Evolutionary conservation across 2,329 filamentous ascomycete genomes (phyloP), one percentile per base, ranked within the genome.

Genomic region (Diplodia scrobiculata): DNA sequence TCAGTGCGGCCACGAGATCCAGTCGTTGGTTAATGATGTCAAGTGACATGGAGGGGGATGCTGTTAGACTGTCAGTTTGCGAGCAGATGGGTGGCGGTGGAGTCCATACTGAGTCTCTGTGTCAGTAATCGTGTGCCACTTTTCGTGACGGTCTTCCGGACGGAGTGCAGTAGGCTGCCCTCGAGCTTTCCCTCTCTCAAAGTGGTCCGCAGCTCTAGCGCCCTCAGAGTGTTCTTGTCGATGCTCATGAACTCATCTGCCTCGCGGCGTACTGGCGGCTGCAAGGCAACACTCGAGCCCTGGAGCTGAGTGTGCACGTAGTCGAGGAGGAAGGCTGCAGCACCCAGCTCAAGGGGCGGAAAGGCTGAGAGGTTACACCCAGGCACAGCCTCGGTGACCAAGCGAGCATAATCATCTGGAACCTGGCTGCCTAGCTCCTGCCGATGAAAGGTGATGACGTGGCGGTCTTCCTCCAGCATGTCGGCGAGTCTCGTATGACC

Each of bases 91-190:
- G 48, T 9, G 1, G 1, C 29, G 47, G 19, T 32, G n/a, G 25
- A 3, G 2, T 1, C 74, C 80, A 72, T 79, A 85, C 90, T 88
- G n/a, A 99, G 80, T 83, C 95, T 92, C 70, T 92, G 89, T 68
- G 89, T 89, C 6, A 99, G 83, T 58, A 98, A 82, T 48, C 95
- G 86, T 25, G 92, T 89, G 64, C 95, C 95, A 70, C 94, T 93
- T 74, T 93, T 96, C 0, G 95, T 99, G 17, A 92, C 91, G 0
- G 95, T 99, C 63, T 89, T 86, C 67, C 93, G 87, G 63, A 98
- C 85, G n/a, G 92, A 90, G 78, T 98, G 92, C 45, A 99, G 80
- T 51, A 99, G 80, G 73, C 93, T 97, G 5, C 95, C 95, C 69
- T 89, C 88, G 47, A 90, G 89, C 21, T 84, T 78, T 2, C 90